phyloP scores from a whole-genome alignment of 192 early-diverging fungal species.

The Chytriomyces confervae region DNA sequence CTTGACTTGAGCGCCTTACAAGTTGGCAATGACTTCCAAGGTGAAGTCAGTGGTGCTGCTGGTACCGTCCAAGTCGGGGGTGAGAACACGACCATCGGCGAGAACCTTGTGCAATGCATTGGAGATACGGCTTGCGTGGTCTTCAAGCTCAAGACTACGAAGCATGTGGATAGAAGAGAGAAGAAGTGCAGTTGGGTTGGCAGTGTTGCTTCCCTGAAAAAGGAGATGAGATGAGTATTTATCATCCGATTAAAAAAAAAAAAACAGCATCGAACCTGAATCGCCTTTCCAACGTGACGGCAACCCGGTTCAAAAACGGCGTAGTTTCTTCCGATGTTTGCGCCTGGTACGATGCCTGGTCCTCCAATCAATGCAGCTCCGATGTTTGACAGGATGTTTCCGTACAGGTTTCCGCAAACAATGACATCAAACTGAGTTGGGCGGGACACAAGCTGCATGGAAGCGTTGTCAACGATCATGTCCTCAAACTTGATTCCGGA shows the following conservation, averaged over 20 bases:
- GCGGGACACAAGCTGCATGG: constrained; percentile 98
- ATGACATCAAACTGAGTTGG: constrained; percentile 99
- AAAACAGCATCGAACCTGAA: constrained; percentile 45
- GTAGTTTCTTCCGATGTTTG: constrained; percentile 97
- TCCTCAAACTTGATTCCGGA: constrained; percentile 91
- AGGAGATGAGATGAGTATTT: background rate
- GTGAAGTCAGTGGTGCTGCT: constrained; percentile 94
- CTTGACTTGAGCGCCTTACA: constrained; percentile 17
- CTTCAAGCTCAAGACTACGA: constrained; percentile 88
- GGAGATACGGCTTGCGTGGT: constrained; percentile 90
- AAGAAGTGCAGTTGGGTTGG: constrained; percentile 94
- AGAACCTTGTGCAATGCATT: constrained; percentile 90
- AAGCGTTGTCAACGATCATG: constrained; percentile 99
- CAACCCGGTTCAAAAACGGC: constrained; percentile 98
- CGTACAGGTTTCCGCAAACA: constrained; percentile 99
- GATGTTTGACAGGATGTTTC: constrained; percentile 98
- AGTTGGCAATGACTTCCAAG: constrained; percentile 71
- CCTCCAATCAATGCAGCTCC: constrained; percentile 96
- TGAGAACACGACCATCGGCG: constrained; percentile 72
- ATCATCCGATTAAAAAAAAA: constrained; percentile 34
- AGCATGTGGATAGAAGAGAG: constrained; percentile 95
- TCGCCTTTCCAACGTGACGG: constrained; percentile 97
- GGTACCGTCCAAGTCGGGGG: constrained; percentile 89
- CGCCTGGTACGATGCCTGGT: constrained; percentile 94
- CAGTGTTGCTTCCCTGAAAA: constrained; percentile 83